Conservation (phyloP, 2,329 filamentous ascomycete genomes). For the Epichloe sylvatica region DNA sequence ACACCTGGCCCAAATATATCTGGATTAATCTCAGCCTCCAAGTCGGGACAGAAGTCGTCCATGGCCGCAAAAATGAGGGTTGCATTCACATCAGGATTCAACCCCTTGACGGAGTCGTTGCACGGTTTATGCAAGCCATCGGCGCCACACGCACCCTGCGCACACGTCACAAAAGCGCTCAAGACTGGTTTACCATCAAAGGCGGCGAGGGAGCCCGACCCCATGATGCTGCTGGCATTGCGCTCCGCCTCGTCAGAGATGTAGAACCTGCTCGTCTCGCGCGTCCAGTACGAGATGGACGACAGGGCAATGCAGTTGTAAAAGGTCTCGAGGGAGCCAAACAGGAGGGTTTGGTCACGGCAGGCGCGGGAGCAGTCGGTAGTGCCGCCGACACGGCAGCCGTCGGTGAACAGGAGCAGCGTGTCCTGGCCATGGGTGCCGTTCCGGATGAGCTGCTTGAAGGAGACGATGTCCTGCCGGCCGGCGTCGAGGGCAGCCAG, state of each 20-base stretch:
- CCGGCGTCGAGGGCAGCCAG: constrained; percentile 17
- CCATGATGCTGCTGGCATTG: constrained; percentile 24
- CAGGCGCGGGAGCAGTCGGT: constrained; percentile 21
- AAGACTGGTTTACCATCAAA: constrained; percentile 20
- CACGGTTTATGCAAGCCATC: constrained; percentile 21
- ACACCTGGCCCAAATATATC: constrained; percentile 27
- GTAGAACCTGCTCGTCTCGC: constrained; percentile 16
- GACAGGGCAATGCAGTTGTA: constrained; percentile 26
- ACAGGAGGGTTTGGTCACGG: constrained; percentile 16
- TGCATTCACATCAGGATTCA: constrained; percentile 14
- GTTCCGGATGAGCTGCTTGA: constrained; percentile 19
- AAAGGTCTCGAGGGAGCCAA: constrained; percentile 23
- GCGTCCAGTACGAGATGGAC: constrained; percentile 21
- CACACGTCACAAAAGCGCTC: constrained; percentile 20
- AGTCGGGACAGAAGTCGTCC: constrained; percentile 22
- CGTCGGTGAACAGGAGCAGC: constrained; percentile 19
- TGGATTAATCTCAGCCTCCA: constrained; percentile 24
- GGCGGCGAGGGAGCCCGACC: constrained; percentile 16
- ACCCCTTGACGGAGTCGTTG: constrained; percentile 13
- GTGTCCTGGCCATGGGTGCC: constrained; percentile 20
- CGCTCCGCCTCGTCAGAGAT: constrained; percentile 20
- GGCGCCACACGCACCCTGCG: constrained; percentile 21
- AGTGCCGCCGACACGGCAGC: constrained; percentile 17
- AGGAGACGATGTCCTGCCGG: constrained; percentile 17
- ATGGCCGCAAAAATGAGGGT: constrained; percentile 19